Conservation (phyloP, 495 filamentous ascomycete genomes). For the Penicillium roqueforti region DNA sequence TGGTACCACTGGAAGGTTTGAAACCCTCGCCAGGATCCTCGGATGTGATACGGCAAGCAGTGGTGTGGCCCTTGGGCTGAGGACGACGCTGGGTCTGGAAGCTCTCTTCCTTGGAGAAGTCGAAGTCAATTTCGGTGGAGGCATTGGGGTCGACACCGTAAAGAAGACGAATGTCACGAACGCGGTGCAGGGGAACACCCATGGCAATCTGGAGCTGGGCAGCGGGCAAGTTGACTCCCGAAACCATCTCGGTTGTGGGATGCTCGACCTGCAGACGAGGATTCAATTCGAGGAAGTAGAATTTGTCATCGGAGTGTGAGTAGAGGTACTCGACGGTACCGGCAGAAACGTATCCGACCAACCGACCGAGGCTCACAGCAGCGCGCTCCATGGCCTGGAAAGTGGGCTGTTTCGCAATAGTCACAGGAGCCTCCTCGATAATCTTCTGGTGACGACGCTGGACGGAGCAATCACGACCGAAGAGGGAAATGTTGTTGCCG, state of each 20-base stretch:
- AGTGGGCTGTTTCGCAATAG: conserved; percentile 80
- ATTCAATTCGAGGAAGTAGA: conserved; percentile 99
- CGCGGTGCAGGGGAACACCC: conserved; percentile 93
- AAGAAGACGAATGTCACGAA: conserved; percentile 90
- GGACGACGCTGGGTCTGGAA: conserved; percentile 81
- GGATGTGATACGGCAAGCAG: conserved; percentile 98
- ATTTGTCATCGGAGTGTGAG: conserved; percentile 96
- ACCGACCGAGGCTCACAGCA: conserved; percentile 84
- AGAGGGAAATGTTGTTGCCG: conserved; percentile 98
- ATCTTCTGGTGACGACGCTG: conserved; percentile 99
- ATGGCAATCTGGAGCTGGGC: conserved; percentile 98
- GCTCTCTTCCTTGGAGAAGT: conserved; percentile 85
- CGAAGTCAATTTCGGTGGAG: conserved; percentile 87
- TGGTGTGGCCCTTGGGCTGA: conserved; percentile 91
- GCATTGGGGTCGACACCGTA: conserved; percentile 93
- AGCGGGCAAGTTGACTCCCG: conserved; percentile 92
- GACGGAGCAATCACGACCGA: conserved; percentile 97
- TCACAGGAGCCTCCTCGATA: conserved; percentile 98
- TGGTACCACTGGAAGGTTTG: conserved; percentile 97
- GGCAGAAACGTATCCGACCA: conserved; percentile 97
- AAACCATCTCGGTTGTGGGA: conserved; percentile 99
- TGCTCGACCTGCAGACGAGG: conserved; percentile 98
- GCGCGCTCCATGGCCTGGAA: conserved; percentile 97
- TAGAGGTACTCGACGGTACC: conserved; percentile 99
- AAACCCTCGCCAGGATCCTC: conserved; percentile 99